Evolutionary conservation across 2,329 filamentous ascomycete species (phyloP), one percentile per base, ranked within the genome.

Genomic region (Fusarium oxysporum): DNA sequence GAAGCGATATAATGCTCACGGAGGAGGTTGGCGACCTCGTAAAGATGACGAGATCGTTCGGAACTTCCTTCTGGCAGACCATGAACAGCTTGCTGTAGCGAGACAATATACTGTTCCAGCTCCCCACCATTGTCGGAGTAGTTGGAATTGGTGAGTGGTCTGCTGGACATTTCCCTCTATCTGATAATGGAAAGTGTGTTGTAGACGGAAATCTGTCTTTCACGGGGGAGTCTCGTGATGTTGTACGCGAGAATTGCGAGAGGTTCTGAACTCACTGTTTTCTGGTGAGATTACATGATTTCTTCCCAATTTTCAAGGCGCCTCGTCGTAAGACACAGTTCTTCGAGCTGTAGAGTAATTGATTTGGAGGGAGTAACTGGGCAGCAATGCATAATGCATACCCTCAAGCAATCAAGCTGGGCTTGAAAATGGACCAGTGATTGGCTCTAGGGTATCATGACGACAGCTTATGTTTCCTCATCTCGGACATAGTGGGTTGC

Each of bases 171-270:
- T 5, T 11, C 17, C 12, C n/a, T 19, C 23, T 25, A 6, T 44
- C 6, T 1, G 4, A 44, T 19, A 10, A 17, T 8, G 2, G 4
- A 44, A 23, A 17, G 23, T 25, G 4, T 25, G 23, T 25, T 25
- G 23, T 25, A 25, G 23, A 25, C 23, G 5, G 23, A 25, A 25
- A 25, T 3, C 6, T n/a, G 3, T n/a, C 21, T n/a, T 21, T 6
- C n/a, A 8, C 13, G 5, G 2, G 21, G 4, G n/a, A 8, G 6
- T n/a, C 21, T 0, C 16, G 9, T 14, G 17, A 11, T 17, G 1
- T 21, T 7, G 17, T 19, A 1, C 0, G 21, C 3, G 6, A 9
- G 8, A 41, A 3, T 44, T 25, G 16, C 11, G 10, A 25, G 16
- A 12, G 6, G 16, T 17, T 11, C 19, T 7, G 16, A 12, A 19